Evolutionary conservation across 192 early-diverging fungal species (phyloP).

Genomic region (Backusella westeae): DNA sequence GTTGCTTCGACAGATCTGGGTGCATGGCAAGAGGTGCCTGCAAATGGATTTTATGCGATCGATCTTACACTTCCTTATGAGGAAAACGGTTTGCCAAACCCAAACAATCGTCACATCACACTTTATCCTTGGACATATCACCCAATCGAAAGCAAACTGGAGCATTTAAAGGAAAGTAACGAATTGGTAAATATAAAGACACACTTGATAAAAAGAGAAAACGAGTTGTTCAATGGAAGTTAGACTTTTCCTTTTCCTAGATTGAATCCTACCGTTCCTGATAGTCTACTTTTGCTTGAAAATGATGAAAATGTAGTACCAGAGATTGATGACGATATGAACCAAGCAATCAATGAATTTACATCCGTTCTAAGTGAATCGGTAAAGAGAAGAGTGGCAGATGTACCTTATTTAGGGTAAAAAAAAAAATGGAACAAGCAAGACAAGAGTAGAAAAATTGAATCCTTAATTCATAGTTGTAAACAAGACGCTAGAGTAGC

Average conservation of each 20-base stretch:
- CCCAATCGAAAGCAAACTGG: background rate
- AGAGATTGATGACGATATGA: constrained; percentile 38
- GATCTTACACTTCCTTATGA: constrained; percentile 41
- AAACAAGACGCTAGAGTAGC: constrained; percentile 55
- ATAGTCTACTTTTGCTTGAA: constrained; percentile 22
- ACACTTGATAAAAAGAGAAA: background rate
- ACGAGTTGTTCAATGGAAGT: background rate
- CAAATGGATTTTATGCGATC: constrained; percentile 74
- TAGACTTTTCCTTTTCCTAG: constrained; percentile 47
- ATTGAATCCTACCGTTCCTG: constrained; percentile 40
- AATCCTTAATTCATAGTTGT: constrained; percentile 18
- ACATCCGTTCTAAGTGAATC: constrained; percentile 43
- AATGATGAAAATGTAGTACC: constrained; percentile 26
- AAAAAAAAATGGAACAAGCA: background rate
- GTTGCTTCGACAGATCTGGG: constrained; percentile 19
- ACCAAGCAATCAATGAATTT: constrained; percentile 36
- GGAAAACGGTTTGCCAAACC: background rate
- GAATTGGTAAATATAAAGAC: background rate
- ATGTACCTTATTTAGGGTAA: constrained; percentile 48
- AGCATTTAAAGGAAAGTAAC: background rate
- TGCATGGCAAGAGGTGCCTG: constrained; percentile 73
- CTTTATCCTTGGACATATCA: constrained; percentile 3
- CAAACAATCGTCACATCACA: background rate
- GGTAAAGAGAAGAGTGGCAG: constrained; percentile 42
- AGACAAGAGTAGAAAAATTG: background rate